Base-by-base conservation (phyloP, 148 eudicot genomes). In the Vaccinium macrocarpon region DNA sequence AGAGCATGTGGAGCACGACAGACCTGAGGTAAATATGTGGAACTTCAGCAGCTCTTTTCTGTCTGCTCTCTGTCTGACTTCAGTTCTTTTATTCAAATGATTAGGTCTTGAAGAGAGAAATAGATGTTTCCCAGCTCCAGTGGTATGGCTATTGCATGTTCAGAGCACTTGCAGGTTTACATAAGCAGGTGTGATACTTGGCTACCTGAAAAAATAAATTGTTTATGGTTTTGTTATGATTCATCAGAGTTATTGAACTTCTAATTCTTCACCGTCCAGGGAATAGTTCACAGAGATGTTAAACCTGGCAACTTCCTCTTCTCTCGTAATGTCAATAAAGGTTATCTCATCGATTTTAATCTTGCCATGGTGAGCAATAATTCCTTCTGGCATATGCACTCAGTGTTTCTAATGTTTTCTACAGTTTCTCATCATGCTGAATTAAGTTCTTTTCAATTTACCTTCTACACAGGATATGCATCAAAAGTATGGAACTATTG, bases 231-330 rank as follows among this genome's bases (percentile, higher is more conserved):
- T 80, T n/a, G 76, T 71, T 72, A 53, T 5, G 83, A 56, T 38
- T 80, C 15, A 51, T 82, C 74, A 8, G 83, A 70, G 23, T 46
- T 49, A 72, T 82, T 38, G 35, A 74, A 50, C 79, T n/a, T 76
- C 76, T 18, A 74, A 25, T 16, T 50, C 51, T 64, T 83, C 61
- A 78, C 76, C 29, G 68, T 84, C 87, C 93, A 97, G 99, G 98
- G 93, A 48, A 76, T 95, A 84, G 92, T 92, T 86, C 99, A 97
- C 84, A 91, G 99, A 88, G 99, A 97, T 88, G 91, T 97, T 85
- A 97, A 97, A 87, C 99, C 99, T 68, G 99, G 99, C 38, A 97
- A 97, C 88, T 97, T 97, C 82, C 91, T 97, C 75, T 97, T 93
- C 84, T 93, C 95, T 74, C 85, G 95, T 51, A 93, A 90, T 84